These are phyloP conservation scores for Melampsora americana DNA, from an alignment of 1,284 basidiomycete genomes.

Conservation along the genomic window DNA sequence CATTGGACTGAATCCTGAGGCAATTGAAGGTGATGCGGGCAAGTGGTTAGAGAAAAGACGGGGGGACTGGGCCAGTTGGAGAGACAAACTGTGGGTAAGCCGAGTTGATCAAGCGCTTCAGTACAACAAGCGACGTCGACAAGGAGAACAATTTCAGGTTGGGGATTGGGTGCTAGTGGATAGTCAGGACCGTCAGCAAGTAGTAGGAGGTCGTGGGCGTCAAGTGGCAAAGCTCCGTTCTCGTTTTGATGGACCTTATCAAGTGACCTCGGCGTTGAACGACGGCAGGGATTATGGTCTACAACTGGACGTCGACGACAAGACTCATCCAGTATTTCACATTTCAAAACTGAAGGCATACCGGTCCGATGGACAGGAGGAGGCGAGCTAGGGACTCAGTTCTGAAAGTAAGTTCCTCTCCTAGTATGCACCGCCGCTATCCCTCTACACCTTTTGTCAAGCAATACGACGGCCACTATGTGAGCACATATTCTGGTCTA, in stretches of 20 bases:
- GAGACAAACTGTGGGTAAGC: not conserved
- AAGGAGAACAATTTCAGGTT: too few relatives aligned
- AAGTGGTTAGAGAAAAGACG: not conserved
- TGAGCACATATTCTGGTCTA: too few relatives aligned
- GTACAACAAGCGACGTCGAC: constrained; percentile 13
- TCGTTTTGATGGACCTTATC: not conserved
- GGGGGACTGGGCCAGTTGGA: not conserved
- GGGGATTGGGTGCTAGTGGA: not conserved
- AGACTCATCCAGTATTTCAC: not conserved
- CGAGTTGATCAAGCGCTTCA: not conserved
- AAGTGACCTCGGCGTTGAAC: not conserved
- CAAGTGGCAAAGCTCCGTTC: not conserved
- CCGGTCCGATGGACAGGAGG: not conserved
- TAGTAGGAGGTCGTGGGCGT: not conserved
- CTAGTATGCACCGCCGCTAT: too few relatives aligned
- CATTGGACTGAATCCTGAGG: not conserved
- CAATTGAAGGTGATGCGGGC: not conserved
- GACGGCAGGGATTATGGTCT: not conserved
- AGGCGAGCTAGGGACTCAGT: too few relatives aligned
- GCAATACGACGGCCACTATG: too few relatives aligned
- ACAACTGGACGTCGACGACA: not conserved
- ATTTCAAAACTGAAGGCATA: constrained; percentile 2
- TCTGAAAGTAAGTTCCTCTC: too few relatives aligned
- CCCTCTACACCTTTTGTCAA: too few relatives aligned
- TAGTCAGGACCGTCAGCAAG: too few relatives aligned